These are phyloP conservation scores for Pugionium dolabratum DNA, from an alignment of 345 rosid species.

Conservation along the genomic window DNA sequence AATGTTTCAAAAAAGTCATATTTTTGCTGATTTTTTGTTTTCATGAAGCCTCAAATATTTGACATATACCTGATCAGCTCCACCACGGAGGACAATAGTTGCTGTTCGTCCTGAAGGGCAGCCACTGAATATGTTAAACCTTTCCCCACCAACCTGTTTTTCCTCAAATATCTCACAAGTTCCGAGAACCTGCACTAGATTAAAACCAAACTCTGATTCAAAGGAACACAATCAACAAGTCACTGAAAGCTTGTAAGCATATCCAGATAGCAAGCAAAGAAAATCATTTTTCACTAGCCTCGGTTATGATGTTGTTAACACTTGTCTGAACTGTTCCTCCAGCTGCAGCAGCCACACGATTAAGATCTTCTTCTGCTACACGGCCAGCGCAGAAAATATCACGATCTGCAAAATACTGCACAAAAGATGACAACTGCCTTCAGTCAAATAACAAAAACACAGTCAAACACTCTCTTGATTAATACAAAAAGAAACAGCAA, in stretches of 20 bases:
- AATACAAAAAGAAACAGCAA: conserved; percentile 18
- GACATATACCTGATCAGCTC: conserved; percentile 93
- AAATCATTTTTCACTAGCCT: conserved; percentile 46
- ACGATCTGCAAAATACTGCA: conserved; percentile 97
- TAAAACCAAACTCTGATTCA: conserved; percentile 11
- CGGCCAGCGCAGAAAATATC: conserved; percentile 99
- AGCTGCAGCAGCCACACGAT: conserved; percentile 91
- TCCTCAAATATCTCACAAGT: conserved; percentile 96
- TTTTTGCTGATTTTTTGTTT: background rate
- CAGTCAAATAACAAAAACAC: conserved; percentile 17
- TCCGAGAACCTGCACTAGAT: conserved; percentile 78
- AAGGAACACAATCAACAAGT: conserved; percentile 19
- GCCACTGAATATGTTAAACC: conserved; percentile 97
- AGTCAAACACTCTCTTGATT: background rate
- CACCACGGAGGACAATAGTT: conserved; percentile 99
- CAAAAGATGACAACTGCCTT: conserved; percentile 20
- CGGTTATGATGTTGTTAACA: conserved; percentile 86
- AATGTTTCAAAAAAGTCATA: conserved; percentile 15
- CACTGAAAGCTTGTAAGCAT: conserved; percentile 13
- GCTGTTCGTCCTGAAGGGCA: conserved; percentile 95
- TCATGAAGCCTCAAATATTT: conserved; percentile 11
- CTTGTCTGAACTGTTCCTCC: conserved; percentile 98
- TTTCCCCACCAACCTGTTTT: conserved; percentile 96
- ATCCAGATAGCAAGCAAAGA: conserved; percentile 19
- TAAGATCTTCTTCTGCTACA: conserved; percentile 92